A percentile compares a stretch with the other conserved stretches of the same genome.
Conservation (phyloP, 1,284 basidiomycete genomes). For the Puccinia coronata region DNA sequence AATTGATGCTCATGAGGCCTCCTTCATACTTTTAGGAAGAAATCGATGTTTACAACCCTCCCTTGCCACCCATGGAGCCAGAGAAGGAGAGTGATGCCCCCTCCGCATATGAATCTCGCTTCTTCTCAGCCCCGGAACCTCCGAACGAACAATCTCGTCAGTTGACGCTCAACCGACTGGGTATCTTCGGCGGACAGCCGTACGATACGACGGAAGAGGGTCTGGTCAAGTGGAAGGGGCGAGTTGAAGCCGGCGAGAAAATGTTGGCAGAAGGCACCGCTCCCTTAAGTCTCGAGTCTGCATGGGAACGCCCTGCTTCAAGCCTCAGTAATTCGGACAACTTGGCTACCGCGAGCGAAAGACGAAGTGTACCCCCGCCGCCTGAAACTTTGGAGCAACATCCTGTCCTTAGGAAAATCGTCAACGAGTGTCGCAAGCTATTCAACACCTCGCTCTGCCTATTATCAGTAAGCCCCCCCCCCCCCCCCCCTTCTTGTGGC, state of each 20-base stretch:
- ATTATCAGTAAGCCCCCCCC: constrained; percentile 53
- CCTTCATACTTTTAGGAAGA: constrained; percentile 13
- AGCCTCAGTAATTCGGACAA: background rate
- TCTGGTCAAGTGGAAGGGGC: background rate
- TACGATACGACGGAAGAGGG: constrained; percentile 37
- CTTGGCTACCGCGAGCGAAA: background rate
- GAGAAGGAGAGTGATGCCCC: constrained; percentile 29
- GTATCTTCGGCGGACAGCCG: constrained; percentile 51
- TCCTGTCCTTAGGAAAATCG: constrained; percentile 53
- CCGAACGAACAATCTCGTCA: constrained; percentile 52
- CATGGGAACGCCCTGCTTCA: constrained; percentile 34
- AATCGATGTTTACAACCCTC: constrained; percentile 47
- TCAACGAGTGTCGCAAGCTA: constrained; percentile 52
- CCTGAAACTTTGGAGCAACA: constrained; percentile 49
- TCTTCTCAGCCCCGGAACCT: constrained; percentile 51
- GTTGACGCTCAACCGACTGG: constrained; percentile 53
- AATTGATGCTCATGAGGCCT: background rate
- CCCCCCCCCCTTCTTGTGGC: too few species aligned
- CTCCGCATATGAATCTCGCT: constrained; percentile 51
- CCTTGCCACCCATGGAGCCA: constrained; percentile 39
- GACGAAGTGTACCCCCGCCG: background rate
- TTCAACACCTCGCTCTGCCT: constrained; percentile 53
- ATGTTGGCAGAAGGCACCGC: constrained; percentile 18
- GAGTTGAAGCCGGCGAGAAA: constrained; percentile 26
- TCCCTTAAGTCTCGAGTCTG: constrained; percentile 17